A percentile compares a stretch with the other conserved stretches of the same genome.
Conservation (phyloP, 2,329 filamentous ascomycete genomes). For the Myriosclerotinia scirpicola region DNA sequence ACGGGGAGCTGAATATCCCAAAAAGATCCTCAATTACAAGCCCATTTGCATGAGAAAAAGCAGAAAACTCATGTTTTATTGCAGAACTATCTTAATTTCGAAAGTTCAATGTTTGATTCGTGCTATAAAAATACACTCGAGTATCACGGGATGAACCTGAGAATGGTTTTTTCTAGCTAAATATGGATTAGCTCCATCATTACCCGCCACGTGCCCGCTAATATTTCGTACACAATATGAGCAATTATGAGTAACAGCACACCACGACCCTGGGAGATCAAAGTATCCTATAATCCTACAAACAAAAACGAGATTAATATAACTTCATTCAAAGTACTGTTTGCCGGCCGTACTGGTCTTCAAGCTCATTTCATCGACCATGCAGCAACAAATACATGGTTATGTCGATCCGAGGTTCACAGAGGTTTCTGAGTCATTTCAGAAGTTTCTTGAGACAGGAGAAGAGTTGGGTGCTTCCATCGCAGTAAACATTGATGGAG, state of each 20-base stretch:
- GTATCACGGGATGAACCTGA: too few species aligned
- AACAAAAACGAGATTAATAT: background rate
- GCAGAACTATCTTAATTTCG: too few species aligned
- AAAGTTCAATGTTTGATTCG: too few species aligned
- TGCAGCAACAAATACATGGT: constrained; percentile 42
- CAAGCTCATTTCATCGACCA: background rate
- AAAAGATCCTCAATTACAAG: too few species aligned
- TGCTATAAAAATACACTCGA: too few species aligned
- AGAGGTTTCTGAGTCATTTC: constrained; percentile 41
- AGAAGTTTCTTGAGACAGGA: constrained; percentile 42
- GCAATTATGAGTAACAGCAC: background rate
- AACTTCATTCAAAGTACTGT: background rate
- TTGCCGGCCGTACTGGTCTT: background rate
- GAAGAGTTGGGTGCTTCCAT: constrained; percentile 49
- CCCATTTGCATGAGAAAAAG: too few species aligned
- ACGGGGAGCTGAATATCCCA: too few species aligned
- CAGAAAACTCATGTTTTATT: too few species aligned
- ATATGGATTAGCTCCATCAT: too few species aligned
- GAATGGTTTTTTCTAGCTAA: too few species aligned
- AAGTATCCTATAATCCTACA: background rate
- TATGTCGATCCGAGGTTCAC: constrained; percentile 43
- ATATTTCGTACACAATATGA: background rate
- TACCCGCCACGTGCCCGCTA: too few species aligned
- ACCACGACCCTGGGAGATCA: background rate
- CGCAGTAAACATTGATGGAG: constrained; percentile 45